These are phyloP conservation scores for Sarocladium strictum DNA, from an alignment of 2,329 filamentous ascomycete genomes.

Conservation along the genomic window DNA sequence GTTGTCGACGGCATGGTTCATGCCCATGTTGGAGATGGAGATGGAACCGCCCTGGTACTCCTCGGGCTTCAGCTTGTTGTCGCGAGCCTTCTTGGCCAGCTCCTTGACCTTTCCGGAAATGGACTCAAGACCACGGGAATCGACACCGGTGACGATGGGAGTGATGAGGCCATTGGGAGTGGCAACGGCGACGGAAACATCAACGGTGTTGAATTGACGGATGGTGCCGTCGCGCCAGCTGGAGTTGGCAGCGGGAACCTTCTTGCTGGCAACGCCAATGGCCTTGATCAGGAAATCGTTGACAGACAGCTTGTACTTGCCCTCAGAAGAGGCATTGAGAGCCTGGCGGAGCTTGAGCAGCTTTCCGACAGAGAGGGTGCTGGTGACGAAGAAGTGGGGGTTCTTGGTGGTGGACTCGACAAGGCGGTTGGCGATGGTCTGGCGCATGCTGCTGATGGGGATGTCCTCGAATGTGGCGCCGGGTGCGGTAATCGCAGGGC, in stretches of 20 bases:
- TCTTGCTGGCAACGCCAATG: constrained; percentile 78
- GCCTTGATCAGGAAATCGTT: constrained; percentile 99
- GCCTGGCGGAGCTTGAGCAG: constrained; percentile 93
- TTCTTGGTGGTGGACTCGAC: constrained; percentile 85
- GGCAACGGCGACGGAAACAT: constrained; percentile 92
- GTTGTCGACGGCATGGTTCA: constrained; percentile 93
- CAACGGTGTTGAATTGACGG: constrained; percentile 87
- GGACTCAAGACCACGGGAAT: constrained; percentile 76
- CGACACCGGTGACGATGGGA: constrained; percentile 88
- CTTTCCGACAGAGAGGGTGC: constrained; percentile 86
- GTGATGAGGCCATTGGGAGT: constrained; percentile 94
- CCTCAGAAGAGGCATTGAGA: constrained; percentile 80
- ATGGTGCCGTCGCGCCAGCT: constrained; percentile 89
- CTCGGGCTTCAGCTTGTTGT: constrained; percentile 98
- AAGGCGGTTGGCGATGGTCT: constrained; percentile 90
- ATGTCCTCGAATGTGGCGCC: constrained; percentile 74
- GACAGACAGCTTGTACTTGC: constrained; percentile 98
- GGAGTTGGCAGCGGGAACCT: constrained; percentile 93
- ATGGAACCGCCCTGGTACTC: constrained; percentile 99
- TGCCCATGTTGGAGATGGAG: constrained; percentile 99
- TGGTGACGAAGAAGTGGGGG: constrained; percentile 96
- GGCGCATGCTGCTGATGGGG: constrained; percentile 88
- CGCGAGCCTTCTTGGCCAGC: constrained; percentile 89
- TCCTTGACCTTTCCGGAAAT: constrained; percentile 93
- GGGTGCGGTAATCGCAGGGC: constrained; percentile 46